Base-by-base conservation (phyloP, 225 moss, liverwort and hornwort genomes). In the Takakia lepidozioides region DNA sequence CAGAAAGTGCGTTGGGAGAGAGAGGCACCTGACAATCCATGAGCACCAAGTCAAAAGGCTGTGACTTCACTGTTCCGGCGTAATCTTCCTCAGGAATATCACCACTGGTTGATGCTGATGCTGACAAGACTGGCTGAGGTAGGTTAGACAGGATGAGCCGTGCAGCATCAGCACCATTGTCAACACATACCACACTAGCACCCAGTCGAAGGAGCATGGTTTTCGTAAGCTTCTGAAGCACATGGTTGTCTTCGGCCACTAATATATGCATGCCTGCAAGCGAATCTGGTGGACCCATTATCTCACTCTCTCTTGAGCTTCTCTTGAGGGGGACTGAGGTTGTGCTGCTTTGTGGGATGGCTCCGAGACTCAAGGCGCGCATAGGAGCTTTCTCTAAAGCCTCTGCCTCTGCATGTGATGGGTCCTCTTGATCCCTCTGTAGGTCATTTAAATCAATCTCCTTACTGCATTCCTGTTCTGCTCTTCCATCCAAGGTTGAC, bases 1-100 rank as follows among this genome's bases (percentile, higher is more conserved):
- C n/a, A n/a, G n/a, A n/a, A n/a, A n/a, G n/a, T n/a, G n/a, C n/a
- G n/a, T n/a, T n/a, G n/a, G n/a, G n/a, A n/a, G n/a, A n/a, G n/a
- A n/a, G n/a, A n/a, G n/a, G 20, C 16, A 79, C 79, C 79, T 79
- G 79, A 44, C 79, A 79, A 57, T 79, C 79, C 79, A 79, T 79
- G 14, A 79, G 58, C 40, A 79, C 73, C 62, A 79, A 65, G 62
- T 79, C 79, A 19, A 65, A 79, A 6, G 73, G 32, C 32, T 11
- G 32, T 32, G 32, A 69, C 20, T 69, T 51, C 43, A 41, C 64
- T 7, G 56, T 65, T 5, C 51, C 55, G 29, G 64, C 75, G 22
- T 70, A 65, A 18, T 61, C 60, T 1, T 38, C 22, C 15, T 38
- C 3, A 38, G 5, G 14, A 3, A 26, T 35, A 4, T 20, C 35